A percentile compares a stretch with the other conserved stretches of the same genome.
Conservation (phyloP, 2,329 filamentous ascomycete genomes). For the Sporothrix humicola region DNA sequence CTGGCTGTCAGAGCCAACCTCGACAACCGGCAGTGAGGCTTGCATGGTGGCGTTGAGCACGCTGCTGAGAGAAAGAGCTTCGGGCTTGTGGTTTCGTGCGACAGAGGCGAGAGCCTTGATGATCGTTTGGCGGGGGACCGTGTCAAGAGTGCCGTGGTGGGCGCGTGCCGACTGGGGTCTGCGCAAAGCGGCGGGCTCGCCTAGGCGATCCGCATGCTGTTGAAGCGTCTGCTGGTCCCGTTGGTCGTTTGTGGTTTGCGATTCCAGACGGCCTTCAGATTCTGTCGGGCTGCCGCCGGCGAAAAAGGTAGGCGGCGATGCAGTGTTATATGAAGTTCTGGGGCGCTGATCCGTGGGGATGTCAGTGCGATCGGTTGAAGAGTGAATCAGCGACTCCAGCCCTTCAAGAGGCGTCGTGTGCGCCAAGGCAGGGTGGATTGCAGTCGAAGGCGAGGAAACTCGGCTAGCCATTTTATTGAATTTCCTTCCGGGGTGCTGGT, state of each 20-base stretch:
- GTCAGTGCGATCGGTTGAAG: background rate
- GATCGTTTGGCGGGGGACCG: slow-evolving; percentile 77
- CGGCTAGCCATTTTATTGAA: slow-evolving; percentile 46
- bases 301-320: slow-evolving; percentile 21
- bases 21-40: slow-evolving; percentile 40
- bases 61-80: slow-evolving; percentile 65
- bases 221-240: slow-evolving; percentile 32
- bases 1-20: slow-evolving; percentile 37
- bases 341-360: slow-evolving; percentile 25
- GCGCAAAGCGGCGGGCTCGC: slow-evolving; percentile 29
- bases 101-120: slow-evolving; percentile 80
- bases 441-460: slow-evolving; percentile 53
- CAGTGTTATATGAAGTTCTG: slow-evolving; percentile 33
- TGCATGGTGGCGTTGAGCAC: slow-evolving; percentile 57
- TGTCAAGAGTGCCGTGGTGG: slow-evolving; percentile 61
- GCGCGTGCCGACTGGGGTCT: slow-evolving; percentile 36
- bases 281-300: slow-evolving; percentile 29
- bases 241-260: slow-evolving; percentile 48
- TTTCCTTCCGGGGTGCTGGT: slow-evolving; percentile 12
- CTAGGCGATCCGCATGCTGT: slow-evolving; percentile 33
- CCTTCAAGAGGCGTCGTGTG: slow-evolving; percentile 36
- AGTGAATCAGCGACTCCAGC: slow-evolving; percentile 34
- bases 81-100: slow-evolving; percentile 64
- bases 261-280: slow-evolving; percentile 41
- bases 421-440: slow-evolving; percentile 57